phyloP scores from a whole-genome alignment of 768 basidiomycete genomes.

The Piloderma croceum region DNA sequence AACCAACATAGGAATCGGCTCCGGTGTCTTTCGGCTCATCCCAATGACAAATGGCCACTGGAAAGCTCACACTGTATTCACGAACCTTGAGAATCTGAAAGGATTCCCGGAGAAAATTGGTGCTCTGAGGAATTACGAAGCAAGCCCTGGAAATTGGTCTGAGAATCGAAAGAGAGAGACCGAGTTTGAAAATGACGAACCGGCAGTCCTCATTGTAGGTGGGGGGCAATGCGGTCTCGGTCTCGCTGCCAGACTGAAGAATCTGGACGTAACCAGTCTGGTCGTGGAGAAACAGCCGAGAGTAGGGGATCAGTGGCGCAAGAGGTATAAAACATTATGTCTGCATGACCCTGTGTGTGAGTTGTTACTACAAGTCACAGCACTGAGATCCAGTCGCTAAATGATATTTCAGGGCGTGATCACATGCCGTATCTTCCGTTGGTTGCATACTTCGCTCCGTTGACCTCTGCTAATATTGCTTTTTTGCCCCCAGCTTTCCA shows the following conservation, averaged over 20 bases:
- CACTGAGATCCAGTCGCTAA: constrained; percentile 1
- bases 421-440: constrained; percentile 62
- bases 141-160: constrained; percentile 21
- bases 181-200: constrained; percentile 35
- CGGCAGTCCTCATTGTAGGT: constrained; percentile 47
- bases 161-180: constrained; percentile 21
- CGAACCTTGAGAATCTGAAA: constrained; percentile 46
- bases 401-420: constrained; percentile 38
- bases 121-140: constrained; percentile 10
- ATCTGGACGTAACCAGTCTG: constrained; percentile 41
- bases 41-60: constrained; percentile 37
- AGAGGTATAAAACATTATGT: constrained; percentile 61
- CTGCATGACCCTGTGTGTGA: constrained; percentile 65
- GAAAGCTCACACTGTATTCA: constrained; percentile 45
- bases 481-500: too few species aligned
- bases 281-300: constrained; percentile 58
- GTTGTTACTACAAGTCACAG: constrained; percentile 24
- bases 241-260: constrained; percentile 54
- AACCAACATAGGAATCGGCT: constrained; percentile 32
- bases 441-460: too few species aligned
- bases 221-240: constrained; percentile 52
- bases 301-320: constrained; percentile 63
- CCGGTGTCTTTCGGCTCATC: constrained; percentile 43
- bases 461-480: too few species aligned
- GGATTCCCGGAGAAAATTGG: constrained; percentile 33